Evolutionary conservation across 2,329 filamentous ascomycete genomes (phyloP).

Genomic region (Alternaria sp.): DNA sequence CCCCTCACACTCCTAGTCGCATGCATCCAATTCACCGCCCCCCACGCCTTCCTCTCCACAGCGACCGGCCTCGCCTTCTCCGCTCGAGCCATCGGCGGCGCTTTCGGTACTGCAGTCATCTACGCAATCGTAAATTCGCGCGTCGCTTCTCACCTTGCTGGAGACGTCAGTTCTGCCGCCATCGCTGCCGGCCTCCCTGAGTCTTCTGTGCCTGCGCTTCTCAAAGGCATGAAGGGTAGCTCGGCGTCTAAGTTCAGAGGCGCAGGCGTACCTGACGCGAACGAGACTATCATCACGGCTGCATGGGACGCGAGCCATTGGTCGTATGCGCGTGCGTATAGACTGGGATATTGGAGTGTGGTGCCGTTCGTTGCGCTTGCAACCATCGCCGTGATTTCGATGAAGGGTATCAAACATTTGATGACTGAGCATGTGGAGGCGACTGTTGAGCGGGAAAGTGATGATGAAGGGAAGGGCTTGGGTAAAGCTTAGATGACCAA

Average conservation of each 20-base stretch:
- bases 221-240: constrained; percentile 27
- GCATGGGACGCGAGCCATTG: constrained; percentile 37
- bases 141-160: constrained; percentile 27
- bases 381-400: constrained; percentile 27
- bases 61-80: constrained; percentile 44
- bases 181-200: constrained; percentile 29
- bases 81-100: constrained; percentile 40
- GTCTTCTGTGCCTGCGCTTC: constrained; percentile 22
- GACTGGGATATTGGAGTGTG: constrained; percentile 40
- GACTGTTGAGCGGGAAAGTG: constrained; percentile 32
- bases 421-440: constrained; percentile 44
- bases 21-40: constrained; percentile 40
- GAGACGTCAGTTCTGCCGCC: constrained; percentile 29
- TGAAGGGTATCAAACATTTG: constrained; percentile 36
- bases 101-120: constrained; percentile 41
- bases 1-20: constrained; percentile 42
- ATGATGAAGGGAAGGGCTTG: constrained; percentile 18
- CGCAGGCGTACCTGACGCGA: constrained; percentile 20
- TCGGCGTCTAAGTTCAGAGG: constrained; percentile 17
- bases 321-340: constrained; percentile 38
- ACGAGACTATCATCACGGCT: constrained; percentile 20
- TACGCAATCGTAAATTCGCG: constrained; percentile 36
- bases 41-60: constrained; percentile 38
- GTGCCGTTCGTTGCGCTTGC: constrained; percentile 41
- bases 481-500: not conserved